A percentile compares a stretch with the other conserved stretches of the same genome.
Conservation (phyloP, 768 basidiomycete genomes). For the Lactifluus pinguis region DNA sequence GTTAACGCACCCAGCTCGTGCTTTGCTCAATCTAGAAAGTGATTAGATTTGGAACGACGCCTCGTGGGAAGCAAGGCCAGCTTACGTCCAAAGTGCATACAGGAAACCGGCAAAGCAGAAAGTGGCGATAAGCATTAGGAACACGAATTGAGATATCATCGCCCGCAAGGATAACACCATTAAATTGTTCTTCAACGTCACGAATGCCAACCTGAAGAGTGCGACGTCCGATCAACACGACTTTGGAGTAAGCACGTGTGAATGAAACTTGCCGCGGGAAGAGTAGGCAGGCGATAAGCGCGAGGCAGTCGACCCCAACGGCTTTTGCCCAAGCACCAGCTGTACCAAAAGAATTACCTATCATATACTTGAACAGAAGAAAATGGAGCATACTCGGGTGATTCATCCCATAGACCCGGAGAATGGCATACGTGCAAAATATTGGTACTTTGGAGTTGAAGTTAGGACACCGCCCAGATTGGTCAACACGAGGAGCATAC, state of each 20-base stretch:
- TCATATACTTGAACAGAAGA: not conserved
- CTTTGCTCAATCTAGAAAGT: slow-evolving; percentile 48
- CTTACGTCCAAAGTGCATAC: slow-evolving; percentile 90
- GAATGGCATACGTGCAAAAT: slow-evolving; percentile 64
- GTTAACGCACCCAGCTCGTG: slow-evolving; percentile 41
- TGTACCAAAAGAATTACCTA: slow-evolving; percentile 3
- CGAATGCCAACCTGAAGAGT: slow-evolving; percentile 70
- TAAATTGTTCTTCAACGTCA: slow-evolving; percentile 72
- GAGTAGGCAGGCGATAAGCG: slow-evolving; percentile 82
- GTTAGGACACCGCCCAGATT: not conserved
- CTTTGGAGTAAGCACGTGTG: not conserved
- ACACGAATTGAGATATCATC: slow-evolving; percentile 84
- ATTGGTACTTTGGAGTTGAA: slow-evolving; percentile 49
- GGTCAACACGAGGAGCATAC: slow-evolving; percentile 30
- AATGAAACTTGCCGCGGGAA: slow-evolving; percentile 60
- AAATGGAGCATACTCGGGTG: slow-evolving; percentile 41
- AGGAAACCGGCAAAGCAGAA: slow-evolving; percentile 91
- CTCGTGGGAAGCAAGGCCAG: slow-evolving; percentile 17
- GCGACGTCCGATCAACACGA: not conserved
- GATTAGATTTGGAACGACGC: not conserved
- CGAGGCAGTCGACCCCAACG: slow-evolving; percentile 74
- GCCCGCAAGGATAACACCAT: slow-evolving; percentile 80
- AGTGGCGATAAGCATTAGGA: slow-evolving; percentile 76
- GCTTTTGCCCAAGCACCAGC: slow-evolving; percentile 56
- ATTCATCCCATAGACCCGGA: slow-evolving; percentile 73